phyloP scores from a whole-genome alignment of 139 green algal genomes.

The Yamagishiella unicocca region DNA sequence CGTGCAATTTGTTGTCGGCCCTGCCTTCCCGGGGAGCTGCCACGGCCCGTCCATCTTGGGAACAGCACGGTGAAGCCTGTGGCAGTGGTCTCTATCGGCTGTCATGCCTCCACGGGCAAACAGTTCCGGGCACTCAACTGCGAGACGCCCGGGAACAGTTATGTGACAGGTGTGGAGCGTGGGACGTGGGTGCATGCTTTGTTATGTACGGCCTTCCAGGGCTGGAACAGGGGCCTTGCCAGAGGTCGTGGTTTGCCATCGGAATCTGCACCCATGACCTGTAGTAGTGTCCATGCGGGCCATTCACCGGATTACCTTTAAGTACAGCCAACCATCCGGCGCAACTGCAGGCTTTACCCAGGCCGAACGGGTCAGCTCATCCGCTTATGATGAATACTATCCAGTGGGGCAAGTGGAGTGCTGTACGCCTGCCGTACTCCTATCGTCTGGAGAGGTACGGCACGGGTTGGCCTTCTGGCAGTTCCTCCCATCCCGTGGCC shows the following conservation, averaged over 20 bases:
- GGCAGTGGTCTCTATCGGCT: constrained; percentile 77
- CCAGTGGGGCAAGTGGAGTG: constrained; percentile 74
- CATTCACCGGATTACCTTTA: too few species aligned
- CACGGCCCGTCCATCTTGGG: constrained; percentile 6
- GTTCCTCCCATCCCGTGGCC: too few species aligned
- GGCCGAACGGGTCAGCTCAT: constrained; percentile 55
- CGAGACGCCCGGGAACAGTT: constrained; percentile 63
- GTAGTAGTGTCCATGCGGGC: too few species aligned
- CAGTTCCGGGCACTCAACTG: constrained; percentile 59
- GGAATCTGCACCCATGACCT: too few species aligned
- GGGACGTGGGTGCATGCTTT: too few species aligned
- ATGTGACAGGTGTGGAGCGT: constrained; percentile 59
- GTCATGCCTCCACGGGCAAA: constrained; percentile 67
- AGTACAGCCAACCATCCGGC: neutral
- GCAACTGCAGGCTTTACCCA: constrained; percentile 58
- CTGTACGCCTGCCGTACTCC: constrained; percentile 80
- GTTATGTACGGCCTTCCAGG: too few species aligned
- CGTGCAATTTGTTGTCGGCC: constrained; percentile 82
- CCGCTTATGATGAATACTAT: constrained; percentile 67
- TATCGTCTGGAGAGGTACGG: constrained; percentile 66
- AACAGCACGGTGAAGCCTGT: constrained; percentile 49
- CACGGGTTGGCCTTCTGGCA: too few species aligned
- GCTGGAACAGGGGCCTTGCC: too few species aligned
- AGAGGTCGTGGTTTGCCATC: too few species aligned
- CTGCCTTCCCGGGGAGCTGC: constrained; percentile 73